phyloP scores from a whole-genome alignment of 495 filamentous ascomycete species.

The Aspergillus biplanus region DNA sequence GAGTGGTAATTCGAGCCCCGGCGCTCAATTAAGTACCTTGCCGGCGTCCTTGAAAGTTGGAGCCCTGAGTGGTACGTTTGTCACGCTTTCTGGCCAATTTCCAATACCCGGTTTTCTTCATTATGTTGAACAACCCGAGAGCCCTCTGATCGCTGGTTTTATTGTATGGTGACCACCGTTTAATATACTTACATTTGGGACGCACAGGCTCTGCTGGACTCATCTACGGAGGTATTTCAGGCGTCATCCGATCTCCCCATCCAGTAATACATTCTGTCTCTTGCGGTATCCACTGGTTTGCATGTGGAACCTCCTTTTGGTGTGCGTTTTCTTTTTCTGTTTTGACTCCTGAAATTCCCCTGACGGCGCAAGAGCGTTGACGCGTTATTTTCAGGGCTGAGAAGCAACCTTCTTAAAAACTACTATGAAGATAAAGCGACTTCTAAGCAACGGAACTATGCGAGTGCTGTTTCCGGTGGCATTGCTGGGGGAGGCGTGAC shows the following conservation, averaged over 20 bases:
- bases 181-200: too few species aligned
- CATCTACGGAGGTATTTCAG: slow-evolving; percentile 67
- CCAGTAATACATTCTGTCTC: slow-evolving; percentile 70
- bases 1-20: slow-evolving; percentile 29
- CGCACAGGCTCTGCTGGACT: slow-evolving; percentile 68
- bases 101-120: neutral
- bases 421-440: slow-evolving; percentile 54
- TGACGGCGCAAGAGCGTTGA: slow-evolving; percentile 12
- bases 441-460: slow-evolving; percentile 57
- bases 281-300: slow-evolving; percentile 78
- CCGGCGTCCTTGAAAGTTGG: slow-evolving; percentile 54
- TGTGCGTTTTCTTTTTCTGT: slow-evolving; percentile 52
- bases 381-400: slow-evolving; percentile 35
- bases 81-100: slow-evolving; percentile 7
- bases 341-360: neutral
- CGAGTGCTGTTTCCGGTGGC: slow-evolving; percentile 69
- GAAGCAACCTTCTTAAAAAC: slow-evolving; percentile 44
- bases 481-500: slow-evolving; percentile 67
- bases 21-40: slow-evolving; percentile 32
- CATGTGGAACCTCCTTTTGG: slow-evolving; percentile 75
- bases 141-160: neutral
- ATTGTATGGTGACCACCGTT: slow-evolving; percentile 12
- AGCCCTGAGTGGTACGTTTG: slow-evolving; percentile 53
- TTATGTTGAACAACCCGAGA: neutral
- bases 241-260: slow-evolving; percentile 68